Base-by-base conservation (phyloP, 2,329 filamentous ascomycete species). In the Dothistroma pini region DNA sequence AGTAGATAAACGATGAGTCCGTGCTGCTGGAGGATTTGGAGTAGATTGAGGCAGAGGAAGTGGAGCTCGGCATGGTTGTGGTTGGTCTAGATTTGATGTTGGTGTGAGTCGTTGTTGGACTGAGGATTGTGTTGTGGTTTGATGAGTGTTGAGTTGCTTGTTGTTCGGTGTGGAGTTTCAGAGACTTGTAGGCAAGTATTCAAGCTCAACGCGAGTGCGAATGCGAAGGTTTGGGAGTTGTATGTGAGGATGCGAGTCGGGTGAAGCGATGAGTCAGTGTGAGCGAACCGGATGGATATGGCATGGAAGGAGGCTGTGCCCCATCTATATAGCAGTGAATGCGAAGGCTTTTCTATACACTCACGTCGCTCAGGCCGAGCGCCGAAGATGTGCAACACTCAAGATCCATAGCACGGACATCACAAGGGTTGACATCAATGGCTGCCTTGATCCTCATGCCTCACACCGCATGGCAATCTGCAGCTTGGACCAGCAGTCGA, bases 1-100 rank as follows among this genome's bases (percentile, higher is more conserved):
- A 63, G n/a, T 22, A 25, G 12, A n/a, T 59, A 11, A 57, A 60
- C 5, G 38, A 25, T 19, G 14, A 44, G 41, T 8, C n/a, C n/a
- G 41, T 7, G 41, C 14, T 44, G 8, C 14, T n/a, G n/a, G 41
- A 19, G 16, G 41, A 29, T 29, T 29, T 44, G 41, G 9, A 44
- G 41, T 16, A 44, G 41, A 44, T 14, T 19, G 41, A 19, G 14
- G 41, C 2, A n/a, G 41, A 14, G 16, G 41, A 7, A 14, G n/a
- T 44, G 14, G 41, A 29, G 3, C 6, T 44, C n/a, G 41, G n/a
- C 14, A 5, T 44, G 2, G 41, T 4, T 9, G 41, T 38, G 35
- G 35, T 12, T 4, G 35, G 35, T 38, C 5, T 11, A 14, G 16
- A 4, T 10, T 11, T 38, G 35, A 38, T 11, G 35, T 12, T 4